phyloP scores from a whole-genome alignment of 225 moss, liverwort and hornwort genomes.

The Bryum argenteum region DNA sequence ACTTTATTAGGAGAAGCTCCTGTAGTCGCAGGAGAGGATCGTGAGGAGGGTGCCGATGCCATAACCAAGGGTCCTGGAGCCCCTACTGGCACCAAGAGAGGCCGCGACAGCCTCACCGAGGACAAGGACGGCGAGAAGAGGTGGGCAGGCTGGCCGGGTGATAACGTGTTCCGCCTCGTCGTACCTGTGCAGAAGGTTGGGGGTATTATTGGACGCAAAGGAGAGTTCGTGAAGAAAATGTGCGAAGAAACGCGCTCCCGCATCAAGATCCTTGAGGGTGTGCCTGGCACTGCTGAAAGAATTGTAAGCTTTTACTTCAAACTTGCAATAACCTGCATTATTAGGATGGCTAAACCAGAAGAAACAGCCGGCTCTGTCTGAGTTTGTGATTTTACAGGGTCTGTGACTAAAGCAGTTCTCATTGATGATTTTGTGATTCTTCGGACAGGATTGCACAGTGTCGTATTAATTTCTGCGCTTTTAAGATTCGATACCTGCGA shows the following conservation, averaged over 20 bases:
- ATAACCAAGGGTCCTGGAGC: slow-evolving; percentile 44
- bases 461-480: too few relatives aligned
- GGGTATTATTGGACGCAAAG: slow-evolving; percentile 97
- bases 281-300: slow-evolving; percentile 96
- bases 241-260: slow-evolving; percentile 96
- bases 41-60: slow-evolving; percentile 31
- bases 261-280: slow-evolving; percentile 99
- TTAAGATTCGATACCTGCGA: too few relatives aligned
- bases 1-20: neutral
- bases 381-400: too few relatives aligned
- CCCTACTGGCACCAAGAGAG: slow-evolving; percentile 62
- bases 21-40: slow-evolving; percentile 2
- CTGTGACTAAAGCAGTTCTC: too few relatives aligned
- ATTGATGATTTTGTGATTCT: too few relatives aligned
- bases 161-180: slow-evolving; percentile 93
- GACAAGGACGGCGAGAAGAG: slow-evolving; percentile 83
- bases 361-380: slow-evolving; percentile 32
- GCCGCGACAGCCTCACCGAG: slow-evolving; percentile 67
- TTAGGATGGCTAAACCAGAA: neutral
- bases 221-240: slow-evolving; percentile 99
- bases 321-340: neutral
- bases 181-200: slow-evolving; percentile 98
- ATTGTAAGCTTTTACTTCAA: slow-evolving; percentile 63
- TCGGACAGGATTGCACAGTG: too few relatives aligned
- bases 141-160: slow-evolving; percentile 98